Percentiles rank a stretch among this genome's conserved stretches.
These are phyloP conservation scores for Isabelozyma heimii DNA, from an alignment of 805 yeast genomes.

Conservation along the genomic window DNA sequence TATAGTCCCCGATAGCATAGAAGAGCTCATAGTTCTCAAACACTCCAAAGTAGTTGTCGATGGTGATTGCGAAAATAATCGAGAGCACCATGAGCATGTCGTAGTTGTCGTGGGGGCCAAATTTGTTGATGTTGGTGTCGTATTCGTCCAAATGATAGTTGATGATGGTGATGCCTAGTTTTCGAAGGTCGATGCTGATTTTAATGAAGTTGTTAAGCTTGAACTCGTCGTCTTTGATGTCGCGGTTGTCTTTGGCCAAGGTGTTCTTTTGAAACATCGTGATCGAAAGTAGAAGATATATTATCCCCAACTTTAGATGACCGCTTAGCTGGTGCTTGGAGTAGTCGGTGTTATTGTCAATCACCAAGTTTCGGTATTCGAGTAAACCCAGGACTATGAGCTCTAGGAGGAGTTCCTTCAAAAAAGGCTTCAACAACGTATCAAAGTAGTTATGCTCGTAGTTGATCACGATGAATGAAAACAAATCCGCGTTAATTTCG, in stretches of 20 bases:
- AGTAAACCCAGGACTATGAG: slow-evolving; percentile 2
- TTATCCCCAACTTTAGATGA: slow-evolving; percentile 20
- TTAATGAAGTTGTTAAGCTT: slow-evolving; percentile 21
- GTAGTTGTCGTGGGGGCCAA: slow-evolving; percentile 19
- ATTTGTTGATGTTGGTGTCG: slow-evolving; percentile 17
- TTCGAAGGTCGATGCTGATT: slow-evolving; percentile 33
- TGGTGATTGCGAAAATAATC: slow-evolving; percentile 34
- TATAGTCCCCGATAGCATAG: slow-evolving; percentile 39
- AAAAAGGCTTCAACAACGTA: slow-evolving; percentile 23
- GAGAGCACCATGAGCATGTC: slow-evolving; percentile 32
- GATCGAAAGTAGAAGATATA: slow-evolving; percentile 22
- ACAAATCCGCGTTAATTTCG: slow-evolving; percentile 14
- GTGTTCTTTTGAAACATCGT: slow-evolving; percentile 5
- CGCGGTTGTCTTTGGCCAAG: slow-evolving; percentile 2
- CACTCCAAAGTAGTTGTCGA: slow-evolving; percentile 37
- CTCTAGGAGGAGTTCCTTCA: slow-evolving; percentile 29
- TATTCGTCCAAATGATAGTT: slow-evolving; percentile 42
- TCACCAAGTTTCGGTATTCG: not conserved
- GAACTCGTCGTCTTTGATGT: slow-evolving; percentile 11
- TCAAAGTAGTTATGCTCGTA: slow-evolving; percentile 25
- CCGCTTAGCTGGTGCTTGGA: slow-evolving; percentile 5
- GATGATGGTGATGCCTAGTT: slow-evolving; percentile 31
- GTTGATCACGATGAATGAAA: slow-evolving; percentile 25
- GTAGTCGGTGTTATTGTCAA: not conserved
- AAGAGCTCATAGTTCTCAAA: slow-evolving; percentile 42